Evolutionary conservation across 441 rosid genomes (phyloP).

Genomic region (Adansonia rubrostipa): DNA sequence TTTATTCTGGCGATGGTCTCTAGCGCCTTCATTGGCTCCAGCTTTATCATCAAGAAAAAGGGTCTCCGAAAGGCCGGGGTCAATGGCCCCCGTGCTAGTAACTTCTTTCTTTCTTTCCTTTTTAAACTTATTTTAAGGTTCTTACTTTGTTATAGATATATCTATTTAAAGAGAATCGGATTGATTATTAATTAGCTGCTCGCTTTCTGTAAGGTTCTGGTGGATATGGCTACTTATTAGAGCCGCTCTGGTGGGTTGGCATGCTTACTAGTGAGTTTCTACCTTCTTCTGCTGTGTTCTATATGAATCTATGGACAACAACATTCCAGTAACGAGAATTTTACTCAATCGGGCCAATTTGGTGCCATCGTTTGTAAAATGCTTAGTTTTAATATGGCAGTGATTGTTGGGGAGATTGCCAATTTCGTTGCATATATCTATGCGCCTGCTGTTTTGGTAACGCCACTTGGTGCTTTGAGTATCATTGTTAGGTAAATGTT

Average conservation of each 20-base stretch:
- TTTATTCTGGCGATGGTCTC: slow-evolving; percentile 62
- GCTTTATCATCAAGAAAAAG: slow-evolving; percentile 72
- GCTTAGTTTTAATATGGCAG: slow-evolving; percentile 36
- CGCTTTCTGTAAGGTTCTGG: slow-evolving; percentile 55
- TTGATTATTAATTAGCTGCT: background rate
- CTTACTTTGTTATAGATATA: background rate
- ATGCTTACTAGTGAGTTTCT: slow-evolving; percentile 67
- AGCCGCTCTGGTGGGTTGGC: slow-evolving; percentile 85
- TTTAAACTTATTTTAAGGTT: background rate
- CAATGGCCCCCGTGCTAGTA: slow-evolving; percentile 62
- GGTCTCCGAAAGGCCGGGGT: slow-evolving; percentile 57
- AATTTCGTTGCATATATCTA: slow-evolving; percentile 70
- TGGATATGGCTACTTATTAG: slow-evolving; percentile 67
- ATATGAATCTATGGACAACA: background rate
- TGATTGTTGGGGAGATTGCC: slow-evolving; percentile 73
- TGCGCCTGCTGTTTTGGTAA: slow-evolving; percentile 75
- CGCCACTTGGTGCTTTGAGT: slow-evolving; percentile 79
- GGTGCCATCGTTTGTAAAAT: slow-evolving; percentile 12
- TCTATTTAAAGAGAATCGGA: background rate
- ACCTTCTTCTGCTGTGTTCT: slow-evolving; percentile 2
- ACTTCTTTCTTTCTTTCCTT: background rate
- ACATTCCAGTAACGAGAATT: background rate
- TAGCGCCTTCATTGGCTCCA: slow-evolving; percentile 70
- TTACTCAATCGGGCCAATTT: background rate
- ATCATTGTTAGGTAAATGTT: slow-evolving; percentile 63